A percentile compares a stretch with the other conserved stretches of the same genome.
phyloP scores from a whole-genome alignment of 2,329 filamentous ascomycete species.

The Xylariaceae sp. region DNA sequence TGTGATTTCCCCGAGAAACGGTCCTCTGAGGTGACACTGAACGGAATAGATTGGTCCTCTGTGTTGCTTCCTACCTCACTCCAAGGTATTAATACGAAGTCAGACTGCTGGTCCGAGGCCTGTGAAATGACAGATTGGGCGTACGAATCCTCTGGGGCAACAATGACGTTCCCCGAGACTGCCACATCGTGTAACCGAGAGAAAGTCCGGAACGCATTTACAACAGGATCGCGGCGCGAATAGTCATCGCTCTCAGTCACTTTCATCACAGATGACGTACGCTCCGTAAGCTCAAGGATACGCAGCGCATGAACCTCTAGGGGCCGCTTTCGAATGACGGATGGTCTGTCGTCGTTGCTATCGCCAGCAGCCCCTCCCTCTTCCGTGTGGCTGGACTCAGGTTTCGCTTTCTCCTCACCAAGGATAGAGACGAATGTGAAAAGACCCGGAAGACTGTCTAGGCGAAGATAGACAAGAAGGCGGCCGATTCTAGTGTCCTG shows the following conservation, averaged over 20 bases:
- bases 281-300: conserved; percentile 84
- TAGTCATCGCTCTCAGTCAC: conserved; percentile 81
- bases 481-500: conserved; percentile 54
- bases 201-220: conserved; percentile 90
- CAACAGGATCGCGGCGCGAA: conserved; percentile 74
- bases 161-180: conserved; percentile 77
- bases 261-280: conserved; percentile 94
- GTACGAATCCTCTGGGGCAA: conserved; percentile 77
- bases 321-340: conserved; percentile 45
- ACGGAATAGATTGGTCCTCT: conserved; percentile 58
- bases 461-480: conserved; percentile 77
- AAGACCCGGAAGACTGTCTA: conserved; percentile 81
- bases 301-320: conserved; percentile 83
- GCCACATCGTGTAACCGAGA: conserved; percentile 82
- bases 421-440: conserved; percentile 83
- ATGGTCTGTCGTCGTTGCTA: conserved; percentile 29
- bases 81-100: conserved; percentile 86
- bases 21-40: conserved; percentile 52
- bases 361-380: conserved; percentile 28
- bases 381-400: conserved; percentile 14
- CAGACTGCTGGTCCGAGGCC: conserved; percentile 69
- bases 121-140: conserved; percentile 75
- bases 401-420: conserved; percentile 49
- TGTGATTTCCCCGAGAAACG: conserved; percentile 67
- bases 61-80: conserved; percentile 77